Percentiles rank a stretch among this genome's conserved stretches.
Evolutionary conservation across 208 protist genomes (phyloP).

Genomic region (Leishmania turanica): DNA sequence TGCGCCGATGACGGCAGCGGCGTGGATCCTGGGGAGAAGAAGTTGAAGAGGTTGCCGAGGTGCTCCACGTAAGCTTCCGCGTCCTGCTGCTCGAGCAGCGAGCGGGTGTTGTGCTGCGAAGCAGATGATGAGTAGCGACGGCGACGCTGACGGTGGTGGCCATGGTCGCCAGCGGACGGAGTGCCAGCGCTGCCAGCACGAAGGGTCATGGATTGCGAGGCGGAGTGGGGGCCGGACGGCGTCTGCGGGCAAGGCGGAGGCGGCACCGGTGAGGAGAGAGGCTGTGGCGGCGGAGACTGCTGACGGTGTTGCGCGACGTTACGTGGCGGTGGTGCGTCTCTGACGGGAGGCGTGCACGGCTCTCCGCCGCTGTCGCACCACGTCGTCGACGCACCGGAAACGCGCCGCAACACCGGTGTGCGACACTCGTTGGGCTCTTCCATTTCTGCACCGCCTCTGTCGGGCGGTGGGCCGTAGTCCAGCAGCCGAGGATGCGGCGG

Average conservation of each 20-base stretch:
- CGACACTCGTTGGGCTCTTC: neutral
- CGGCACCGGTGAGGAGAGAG: slow-evolving; percentile 6
- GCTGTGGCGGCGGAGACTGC: slow-evolving; percentile 1
- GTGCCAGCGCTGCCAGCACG: slow-evolving; percentile 2
- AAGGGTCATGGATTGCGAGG: neutral
- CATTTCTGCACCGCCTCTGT: too few species aligned
- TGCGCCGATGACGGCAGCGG: slow-evolving; percentile 29
- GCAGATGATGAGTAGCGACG: slow-evolving; percentile 12
- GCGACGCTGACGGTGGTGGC: neutral
- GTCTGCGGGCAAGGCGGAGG: neutral
- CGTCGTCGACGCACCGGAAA: neutral
- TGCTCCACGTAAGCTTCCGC: slow-evolving; percentile 39
- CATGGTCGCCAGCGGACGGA: neutral
- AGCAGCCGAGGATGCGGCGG: slow-evolving; percentile 4
- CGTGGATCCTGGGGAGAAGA: slow-evolving; percentile 40
- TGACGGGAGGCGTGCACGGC: slow-evolving; percentile 21
- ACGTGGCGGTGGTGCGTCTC: neutral
- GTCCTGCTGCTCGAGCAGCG: slow-evolving; percentile 20
- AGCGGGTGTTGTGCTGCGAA: slow-evolving; percentile 39
- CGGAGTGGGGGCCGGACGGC: neutral
- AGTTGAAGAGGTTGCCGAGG: slow-evolving; percentile 38
- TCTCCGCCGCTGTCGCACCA: slow-evolving; percentile 14
- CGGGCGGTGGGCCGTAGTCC: neutral
- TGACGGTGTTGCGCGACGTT: neutral
- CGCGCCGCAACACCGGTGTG: slow-evolving; percentile 18